phyloP scores from a whole-genome alignment of 257 asterid species.

The Eustoma russellianum region DNA sequence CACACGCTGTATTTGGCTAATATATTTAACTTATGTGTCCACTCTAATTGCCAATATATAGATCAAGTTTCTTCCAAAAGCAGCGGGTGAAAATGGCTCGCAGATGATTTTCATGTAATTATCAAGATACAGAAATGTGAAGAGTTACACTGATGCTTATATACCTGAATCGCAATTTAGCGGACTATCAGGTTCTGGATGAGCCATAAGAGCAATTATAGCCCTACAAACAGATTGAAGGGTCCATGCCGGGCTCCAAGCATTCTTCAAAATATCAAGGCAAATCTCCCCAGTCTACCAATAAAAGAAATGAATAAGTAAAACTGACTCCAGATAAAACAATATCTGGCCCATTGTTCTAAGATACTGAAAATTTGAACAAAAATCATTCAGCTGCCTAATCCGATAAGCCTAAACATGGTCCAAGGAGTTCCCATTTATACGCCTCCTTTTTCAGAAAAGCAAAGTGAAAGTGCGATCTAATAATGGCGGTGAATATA shows the following conservation, averaged over 20 bases:
- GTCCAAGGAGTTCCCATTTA: too few species aligned
- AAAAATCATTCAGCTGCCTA: too few species aligned
- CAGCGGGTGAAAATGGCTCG: neutral
- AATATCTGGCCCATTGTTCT: too few species aligned
- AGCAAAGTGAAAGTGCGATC: too few species aligned
- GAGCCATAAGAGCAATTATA: conserved; percentile 98
- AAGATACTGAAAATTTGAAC: too few species aligned
- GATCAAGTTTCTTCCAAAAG: too few species aligned
- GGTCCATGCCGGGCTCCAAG: conserved; percentile 99
- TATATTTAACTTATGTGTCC: too few species aligned
- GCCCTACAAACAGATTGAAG: conserved; percentile 98
- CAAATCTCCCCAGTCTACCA: conserved; percentile 95
- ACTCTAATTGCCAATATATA: too few species aligned
- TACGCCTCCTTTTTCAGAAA: too few species aligned
- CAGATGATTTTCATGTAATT: neutral
- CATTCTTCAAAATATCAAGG: conserved; percentile 97
- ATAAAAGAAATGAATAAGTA: neutral
- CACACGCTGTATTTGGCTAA: neutral
- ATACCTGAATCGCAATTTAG: conserved; percentile 98
- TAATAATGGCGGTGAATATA: too few species aligned
- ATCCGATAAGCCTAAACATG: too few species aligned
- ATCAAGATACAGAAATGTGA: neutral
- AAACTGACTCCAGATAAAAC: neutral
- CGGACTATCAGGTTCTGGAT: conserved; percentile 98
- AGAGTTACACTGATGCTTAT: neutral